Percentiles rank a stretch among this genome's conserved stretches.
phyloP scores from a whole-genome alignment of 2,329 filamentous ascomycete genomes.

The Beauveria pseudobassiana region DNA sequence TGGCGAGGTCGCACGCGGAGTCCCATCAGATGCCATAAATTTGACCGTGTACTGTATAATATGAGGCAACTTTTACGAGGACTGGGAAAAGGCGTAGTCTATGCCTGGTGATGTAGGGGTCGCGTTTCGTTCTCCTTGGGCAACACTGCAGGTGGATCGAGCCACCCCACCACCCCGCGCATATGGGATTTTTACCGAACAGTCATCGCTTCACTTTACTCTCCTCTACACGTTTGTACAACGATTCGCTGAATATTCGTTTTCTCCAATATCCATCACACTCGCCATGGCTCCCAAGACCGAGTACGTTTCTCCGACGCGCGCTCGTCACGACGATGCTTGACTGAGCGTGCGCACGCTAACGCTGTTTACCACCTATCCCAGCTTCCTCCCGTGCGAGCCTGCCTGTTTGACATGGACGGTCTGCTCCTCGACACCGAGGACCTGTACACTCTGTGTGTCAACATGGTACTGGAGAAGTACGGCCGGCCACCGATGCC shows the following conservation, averaged over 20 bases:
- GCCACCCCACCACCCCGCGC: not conserved
- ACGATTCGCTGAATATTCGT: no score
- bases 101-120: not conserved
- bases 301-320: constrained; percentile 29
- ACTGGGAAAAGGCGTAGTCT: not conserved
- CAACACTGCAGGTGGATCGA: not conserved
- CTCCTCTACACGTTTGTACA: not conserved
- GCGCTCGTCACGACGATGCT: not conserved
- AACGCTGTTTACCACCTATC: not conserved
- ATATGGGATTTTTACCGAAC: not conserved
- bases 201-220: not conserved
- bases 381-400: constrained; percentile 70
- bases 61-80: not conserved
- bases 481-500: constrained; percentile 71
- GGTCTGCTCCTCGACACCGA: constrained; percentile 91
- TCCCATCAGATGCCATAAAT: not conserved
- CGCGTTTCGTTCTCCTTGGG: not conserved
- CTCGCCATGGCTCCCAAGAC: constrained; percentile 34
- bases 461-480: constrained; percentile 72
- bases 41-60: not conserved
- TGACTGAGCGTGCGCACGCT: not conserved
- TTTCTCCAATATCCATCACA: not conserved
- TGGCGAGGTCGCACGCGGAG: not conserved
- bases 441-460: constrained; percentile 76
- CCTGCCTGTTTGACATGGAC: constrained; percentile 98